Conservation (phyloP, 179 eudicot species). For the Silene noctiflora region DNA sequence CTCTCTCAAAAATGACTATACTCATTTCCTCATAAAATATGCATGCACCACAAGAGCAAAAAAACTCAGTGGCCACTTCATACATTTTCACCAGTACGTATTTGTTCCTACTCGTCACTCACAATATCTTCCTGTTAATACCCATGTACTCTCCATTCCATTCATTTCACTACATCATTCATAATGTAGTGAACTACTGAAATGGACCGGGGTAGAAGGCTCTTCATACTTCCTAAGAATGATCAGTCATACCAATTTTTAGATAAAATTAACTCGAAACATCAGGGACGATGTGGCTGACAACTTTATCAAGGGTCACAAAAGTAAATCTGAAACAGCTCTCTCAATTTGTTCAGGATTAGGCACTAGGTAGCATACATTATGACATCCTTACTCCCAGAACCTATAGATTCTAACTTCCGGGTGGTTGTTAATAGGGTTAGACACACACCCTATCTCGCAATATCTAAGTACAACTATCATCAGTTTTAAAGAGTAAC, state of each 20-base stretch:
- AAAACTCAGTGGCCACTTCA: background rate
- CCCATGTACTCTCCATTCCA: background rate
- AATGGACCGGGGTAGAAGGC: background rate
- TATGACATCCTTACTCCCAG: background rate
- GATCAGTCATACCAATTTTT: background rate
- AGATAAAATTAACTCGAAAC: background rate
- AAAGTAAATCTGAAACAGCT: conserved; percentile 2
- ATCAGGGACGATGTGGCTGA: background rate
- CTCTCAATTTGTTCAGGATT: background rate
- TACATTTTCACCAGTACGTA: background rate
- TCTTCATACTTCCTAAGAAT: conserved; percentile 7
- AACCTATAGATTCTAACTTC: background rate
- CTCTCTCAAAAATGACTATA: background rate
- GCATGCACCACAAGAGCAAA: conserved; percentile 2
- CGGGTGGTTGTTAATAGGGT: background rate
- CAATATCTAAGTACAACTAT: background rate
- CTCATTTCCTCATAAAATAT: background rate
- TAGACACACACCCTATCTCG: background rate
- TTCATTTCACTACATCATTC: background rate
- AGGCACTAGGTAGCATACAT: background rate
- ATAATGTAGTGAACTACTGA: background rate
- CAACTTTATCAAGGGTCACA: background rate
- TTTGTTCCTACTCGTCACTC: background rate
- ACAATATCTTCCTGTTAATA: background rate
- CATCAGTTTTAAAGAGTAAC: background rate